Evolutionary conservation across 805 yeast genomes (phyloP).

Genomic region (Zygoascus ofunaensis): DNA sequence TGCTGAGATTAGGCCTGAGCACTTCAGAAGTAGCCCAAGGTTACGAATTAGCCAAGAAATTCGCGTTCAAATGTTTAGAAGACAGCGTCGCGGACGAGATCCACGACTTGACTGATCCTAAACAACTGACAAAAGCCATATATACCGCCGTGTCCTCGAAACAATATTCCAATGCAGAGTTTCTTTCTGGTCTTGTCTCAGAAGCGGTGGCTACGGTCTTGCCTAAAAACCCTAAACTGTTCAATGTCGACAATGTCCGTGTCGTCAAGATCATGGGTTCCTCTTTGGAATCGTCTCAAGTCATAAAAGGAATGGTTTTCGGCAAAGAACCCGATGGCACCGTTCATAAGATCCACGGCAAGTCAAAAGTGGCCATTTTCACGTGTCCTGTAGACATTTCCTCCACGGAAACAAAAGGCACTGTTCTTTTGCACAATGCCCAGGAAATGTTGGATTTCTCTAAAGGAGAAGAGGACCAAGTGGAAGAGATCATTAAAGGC

Average conservation of each 20-base stretch:
- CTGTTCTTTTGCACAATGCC: slow-evolving; percentile 91
- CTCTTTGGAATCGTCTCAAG: slow-evolving; percentile 60
- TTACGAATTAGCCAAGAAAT: slow-evolving; percentile 75
- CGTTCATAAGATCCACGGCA: slow-evolving; percentile 50
- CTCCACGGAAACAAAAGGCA: slow-evolving; percentile 96
- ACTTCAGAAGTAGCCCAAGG: slow-evolving; percentile 93
- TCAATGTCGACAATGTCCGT: slow-evolving; percentile 89
- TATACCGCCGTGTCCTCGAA: slow-evolving; percentile 87
- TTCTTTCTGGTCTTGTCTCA: slow-evolving; percentile 65
- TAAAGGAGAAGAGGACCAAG: slow-evolving; percentile 91
- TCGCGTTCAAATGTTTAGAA: slow-evolving; percentile 60
- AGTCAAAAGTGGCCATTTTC: slow-evolving; percentile 82
- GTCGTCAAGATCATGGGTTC: slow-evolving; percentile 97
- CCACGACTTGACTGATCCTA: slow-evolving; percentile 44
- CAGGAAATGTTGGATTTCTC: slow-evolving; percentile 94
- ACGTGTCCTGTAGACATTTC: slow-evolving; percentile 93
- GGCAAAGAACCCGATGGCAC: slow-evolving; percentile 96
- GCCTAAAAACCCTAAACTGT: slow-evolving; percentile 55
- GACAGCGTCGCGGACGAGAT: slow-evolving; percentile 43
- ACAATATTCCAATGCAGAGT: slow-evolving; percentile 81
- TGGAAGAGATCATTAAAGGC: slow-evolving; percentile 76
- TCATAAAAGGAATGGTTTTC: slow-evolving; percentile 95
- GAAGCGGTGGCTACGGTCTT: slow-evolving; percentile 75
- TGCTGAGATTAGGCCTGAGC: slow-evolving; percentile 74
- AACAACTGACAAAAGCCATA: slow-evolving; percentile 60